These are phyloP conservation scores for Cercospora citrullina DNA, from an alignment of 2,329 filamentous ascomycete species.

Conservation along the genomic window DNA sequence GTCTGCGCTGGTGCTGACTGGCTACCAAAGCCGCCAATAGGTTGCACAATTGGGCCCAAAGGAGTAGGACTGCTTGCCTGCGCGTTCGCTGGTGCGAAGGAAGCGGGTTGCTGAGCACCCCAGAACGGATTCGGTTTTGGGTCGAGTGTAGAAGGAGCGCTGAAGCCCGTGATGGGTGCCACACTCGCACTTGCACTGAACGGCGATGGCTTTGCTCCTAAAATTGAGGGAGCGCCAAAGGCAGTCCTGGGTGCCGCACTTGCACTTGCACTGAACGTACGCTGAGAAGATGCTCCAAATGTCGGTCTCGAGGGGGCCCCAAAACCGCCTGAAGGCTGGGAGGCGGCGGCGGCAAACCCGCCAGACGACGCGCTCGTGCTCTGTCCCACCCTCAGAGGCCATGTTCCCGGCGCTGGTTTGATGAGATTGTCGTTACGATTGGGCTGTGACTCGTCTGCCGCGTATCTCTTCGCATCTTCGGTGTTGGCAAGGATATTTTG, in stretches of 20 bases:
- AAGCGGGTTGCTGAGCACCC: too few relatives aligned
- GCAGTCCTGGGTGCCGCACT: too few relatives aligned
- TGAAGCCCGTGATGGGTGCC: too few relatives aligned
- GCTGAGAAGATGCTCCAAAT: background rate
- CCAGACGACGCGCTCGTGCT: background rate
- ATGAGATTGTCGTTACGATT: conserved; percentile 10
- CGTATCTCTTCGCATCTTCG: conserved; percentile 8
- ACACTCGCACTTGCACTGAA: too few relatives aligned
- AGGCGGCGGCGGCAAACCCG: conserved; percentile 8
- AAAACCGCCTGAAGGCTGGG: background rate
- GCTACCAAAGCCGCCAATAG: conserved; percentile 9
- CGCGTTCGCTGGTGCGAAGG: background rate
- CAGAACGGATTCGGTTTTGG: too few relatives aligned
- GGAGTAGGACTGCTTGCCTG: background rate
- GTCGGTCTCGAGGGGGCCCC: too few relatives aligned
- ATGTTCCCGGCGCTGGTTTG: conserved; percentile 4
- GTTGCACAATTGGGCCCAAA: background rate
- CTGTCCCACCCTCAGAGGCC: background rate
- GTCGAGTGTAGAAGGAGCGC: too few relatives aligned
- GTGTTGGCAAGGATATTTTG: conserved; percentile 10
- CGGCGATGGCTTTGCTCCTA: too few relatives aligned
- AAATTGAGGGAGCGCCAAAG: too few relatives aligned
- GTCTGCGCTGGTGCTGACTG: conserved; percentile 4
- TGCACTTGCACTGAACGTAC: conserved; percentile 23
- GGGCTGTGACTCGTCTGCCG: conserved; percentile 4